Conservation (phyloP, 768 basidiomycete species). For the Leccinum truebloodii region DNA sequence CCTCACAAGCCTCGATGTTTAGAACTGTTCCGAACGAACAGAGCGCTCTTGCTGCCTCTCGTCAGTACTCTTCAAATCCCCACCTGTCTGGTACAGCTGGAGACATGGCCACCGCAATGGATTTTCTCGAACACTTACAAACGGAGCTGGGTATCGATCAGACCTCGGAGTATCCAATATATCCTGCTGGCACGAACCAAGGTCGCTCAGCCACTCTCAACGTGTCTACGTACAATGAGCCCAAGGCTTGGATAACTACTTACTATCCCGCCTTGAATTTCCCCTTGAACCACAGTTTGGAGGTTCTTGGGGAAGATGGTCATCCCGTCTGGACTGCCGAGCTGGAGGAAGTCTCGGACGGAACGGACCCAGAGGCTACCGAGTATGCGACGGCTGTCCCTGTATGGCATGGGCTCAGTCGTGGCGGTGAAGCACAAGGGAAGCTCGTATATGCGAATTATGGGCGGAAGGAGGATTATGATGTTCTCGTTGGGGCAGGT, state of each 20-base stretch:
- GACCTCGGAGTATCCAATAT: constrained; percentile 42
- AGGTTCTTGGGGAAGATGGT: constrained; percentile 54
- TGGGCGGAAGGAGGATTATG: constrained; percentile 64
- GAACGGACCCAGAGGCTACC: constrained; percentile 61
- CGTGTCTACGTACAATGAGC: constrained; percentile 40
- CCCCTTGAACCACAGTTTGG: constrained; percentile 57
- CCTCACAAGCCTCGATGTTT: too few species aligned
- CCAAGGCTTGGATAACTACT: constrained; percentile 61
- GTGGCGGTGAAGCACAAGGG: constrained; percentile 64
- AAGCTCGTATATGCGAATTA: constrained; percentile 60
- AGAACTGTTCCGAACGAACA: too few species aligned
- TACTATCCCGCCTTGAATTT: constrained; percentile 79
- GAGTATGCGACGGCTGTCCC: constrained; percentile 56
- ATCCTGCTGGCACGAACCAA: constrained; percentile 53
- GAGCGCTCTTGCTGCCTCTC: constrained; percentile 48
- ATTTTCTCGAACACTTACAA: constrained; percentile 54
- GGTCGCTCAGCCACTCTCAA: constrained; percentile 54
- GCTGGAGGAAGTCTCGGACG: constrained; percentile 65
- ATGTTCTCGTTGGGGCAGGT: constrained; percentile 42
- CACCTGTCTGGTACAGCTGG: constrained; percentile 60
- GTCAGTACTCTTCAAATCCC: constrained; percentile 51
- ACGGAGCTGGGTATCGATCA: constrained; percentile 45
- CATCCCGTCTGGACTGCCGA: constrained; percentile 58
- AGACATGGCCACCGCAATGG: constrained; percentile 57
- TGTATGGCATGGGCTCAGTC: constrained; percentile 71